Evolutionary conservation across 73 alveolate species (phyloP).

Genomic region (Uronychia setigera): DNA sequence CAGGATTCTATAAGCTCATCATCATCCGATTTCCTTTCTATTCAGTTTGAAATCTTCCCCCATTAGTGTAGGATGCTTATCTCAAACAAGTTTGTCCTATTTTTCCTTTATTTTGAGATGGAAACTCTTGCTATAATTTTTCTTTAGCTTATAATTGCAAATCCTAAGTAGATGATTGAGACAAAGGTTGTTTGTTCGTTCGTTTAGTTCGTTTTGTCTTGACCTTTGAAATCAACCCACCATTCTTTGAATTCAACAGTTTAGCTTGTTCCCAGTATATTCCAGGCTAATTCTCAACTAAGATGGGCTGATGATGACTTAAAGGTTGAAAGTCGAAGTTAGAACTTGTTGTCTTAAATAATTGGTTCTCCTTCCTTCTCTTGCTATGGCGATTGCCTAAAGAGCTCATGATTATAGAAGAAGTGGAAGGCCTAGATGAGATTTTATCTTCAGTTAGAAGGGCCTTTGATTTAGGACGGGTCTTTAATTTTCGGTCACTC

Average conservation of each 20-base stretch:
- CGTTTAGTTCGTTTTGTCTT: not conserved
- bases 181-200: not conserved
- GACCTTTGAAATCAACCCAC: not conserved
- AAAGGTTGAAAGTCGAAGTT: not conserved
- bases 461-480: not conserved
- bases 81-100: too few relatives aligned
- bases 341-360: not conserved
- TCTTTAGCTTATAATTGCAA: not conserved
- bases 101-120: too few relatives aligned
- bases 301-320: not conserved
- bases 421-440: not conserved
- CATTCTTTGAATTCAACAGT: not conserved
- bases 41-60: not conserved
- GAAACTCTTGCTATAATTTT: not conserved
- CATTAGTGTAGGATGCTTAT: not conserved
- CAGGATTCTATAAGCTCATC: too few relatives aligned
- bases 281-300: not conserved
- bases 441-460: not conserved
- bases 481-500: not conserved
- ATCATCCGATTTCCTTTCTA: too few relatives aligned
- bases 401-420: not conserved
- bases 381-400: not conserved
- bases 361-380: not conserved
- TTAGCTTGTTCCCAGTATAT: not conserved
- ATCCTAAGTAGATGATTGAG: not conserved